A percentile compares a stretch with the other conserved stretches of the same genome.
Evolutionary conservation across 106 monocot genomes (phyloP).

Genomic region (Hemerocallis citrina): DNA sequence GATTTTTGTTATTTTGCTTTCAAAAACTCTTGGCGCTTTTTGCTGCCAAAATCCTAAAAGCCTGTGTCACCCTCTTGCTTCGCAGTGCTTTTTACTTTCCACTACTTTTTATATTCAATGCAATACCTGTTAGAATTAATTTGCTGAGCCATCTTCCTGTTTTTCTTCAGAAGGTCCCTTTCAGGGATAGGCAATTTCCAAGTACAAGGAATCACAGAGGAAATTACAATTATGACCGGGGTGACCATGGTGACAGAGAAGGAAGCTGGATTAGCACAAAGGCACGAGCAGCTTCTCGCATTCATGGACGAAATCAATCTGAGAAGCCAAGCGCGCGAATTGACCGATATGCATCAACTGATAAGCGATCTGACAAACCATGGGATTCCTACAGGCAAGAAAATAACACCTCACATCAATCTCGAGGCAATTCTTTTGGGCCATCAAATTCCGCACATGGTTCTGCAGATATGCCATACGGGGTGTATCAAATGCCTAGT

Average conservation of each 20-base stretch:
- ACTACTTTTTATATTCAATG: neutral
- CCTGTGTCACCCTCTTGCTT: no score
- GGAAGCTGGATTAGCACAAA: constrained; percentile 58
- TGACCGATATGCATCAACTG: constrained; percentile 18
- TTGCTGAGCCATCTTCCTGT: neutral
- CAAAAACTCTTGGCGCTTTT: no score
- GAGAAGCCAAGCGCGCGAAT: constrained; percentile 30
- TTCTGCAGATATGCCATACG: constrained; percentile 27
- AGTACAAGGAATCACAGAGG: constrained; percentile 45
- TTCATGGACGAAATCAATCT: constrained; percentile 24
- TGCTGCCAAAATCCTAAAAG: no score
- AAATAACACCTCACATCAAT: constrained; percentile 9
- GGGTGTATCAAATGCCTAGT: constrained; percentile 25
- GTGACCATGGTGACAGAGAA: constrained; percentile 44
- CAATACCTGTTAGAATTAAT: neutral
- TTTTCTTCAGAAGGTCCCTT: constrained; percentile 43
- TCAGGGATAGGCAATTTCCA: constrained; percentile 41
- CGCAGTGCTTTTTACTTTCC: no score
- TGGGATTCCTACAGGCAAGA: constrained; percentile 35
- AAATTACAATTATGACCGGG: constrained; percentile 24
- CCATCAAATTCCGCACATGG: constrained; percentile 12
- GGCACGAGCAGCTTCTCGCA: constrained; percentile 24
- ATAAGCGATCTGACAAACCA: constrained; percentile 23
- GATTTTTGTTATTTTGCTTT: no score
- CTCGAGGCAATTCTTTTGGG: constrained; percentile 18